Base-by-base conservation (phyloP, 139 green algal genomes). In the Chlorella sp. region DNA sequence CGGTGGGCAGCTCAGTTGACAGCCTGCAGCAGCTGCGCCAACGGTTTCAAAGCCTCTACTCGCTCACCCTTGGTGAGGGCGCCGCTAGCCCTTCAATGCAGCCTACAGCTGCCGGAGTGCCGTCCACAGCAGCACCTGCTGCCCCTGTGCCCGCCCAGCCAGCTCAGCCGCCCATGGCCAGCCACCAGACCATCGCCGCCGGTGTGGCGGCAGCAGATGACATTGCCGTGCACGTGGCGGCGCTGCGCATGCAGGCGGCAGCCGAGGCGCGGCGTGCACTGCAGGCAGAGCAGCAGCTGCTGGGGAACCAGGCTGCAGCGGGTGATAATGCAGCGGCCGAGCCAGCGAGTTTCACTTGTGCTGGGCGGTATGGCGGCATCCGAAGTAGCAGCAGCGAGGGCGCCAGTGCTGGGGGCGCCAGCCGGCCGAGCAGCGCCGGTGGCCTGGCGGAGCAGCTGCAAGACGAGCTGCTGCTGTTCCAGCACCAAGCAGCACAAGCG, bases 11-110 rank as follows among this genome's bases (percentile, higher is more conserved):
- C 51, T 60, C 51, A 4, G 3, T 15, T 15, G 51, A 15, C 74
- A 81, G 55, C 80, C 55, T 78, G 62, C 16, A 81, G 7, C 74
- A 69, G 55, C 74, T 81, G 74, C 34, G 55, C 34, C 34, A 85
- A 23, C 32, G 78, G 51, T 85, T 78, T n/a, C 47, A 85, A 2
- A 84, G 38, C 44, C 30, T 74, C 6, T 79, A 84, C n/a, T 23
- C 51, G 15, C 51, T 60, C 13, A 15, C 51, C 12, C 51, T 60
- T 60, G 51, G 51, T 15, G 12, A 20, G 51, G 51, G 51, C 11
- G 62, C 39, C 15, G 62, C 74, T 0, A 26, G 41, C n/a, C 34
- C 57, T 36, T 20, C 21, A 12, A 20, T 5, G 34, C 57, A 39
- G n/a, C 15, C 15, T 18, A 3, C 34, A 20, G 64, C 30, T 18